A percentile compares a stretch with the other conserved stretches of the same genome.
Evolutionary conservation across 2,329 filamentous ascomycete species (phyloP).

Genomic region (Domatiomyces globalis): DNA sequence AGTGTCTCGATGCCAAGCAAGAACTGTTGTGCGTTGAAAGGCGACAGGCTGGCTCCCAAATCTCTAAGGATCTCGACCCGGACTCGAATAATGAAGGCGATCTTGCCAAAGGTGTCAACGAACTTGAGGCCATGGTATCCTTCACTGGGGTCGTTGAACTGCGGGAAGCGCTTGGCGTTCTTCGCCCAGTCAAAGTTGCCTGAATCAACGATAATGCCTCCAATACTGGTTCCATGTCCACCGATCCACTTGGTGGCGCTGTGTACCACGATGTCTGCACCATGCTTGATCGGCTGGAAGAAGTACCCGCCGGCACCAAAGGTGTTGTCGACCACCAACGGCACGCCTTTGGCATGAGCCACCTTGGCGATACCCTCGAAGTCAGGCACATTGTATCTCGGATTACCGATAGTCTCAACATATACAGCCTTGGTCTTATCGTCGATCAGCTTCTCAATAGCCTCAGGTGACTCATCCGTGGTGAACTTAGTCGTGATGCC

Average conservation of each 20-base stretch:
- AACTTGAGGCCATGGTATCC: slow-evolving; percentile 92
- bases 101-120: slow-evolving; percentile 76
- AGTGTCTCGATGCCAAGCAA: slow-evolving; percentile 82
- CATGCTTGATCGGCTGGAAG: slow-evolving; percentile 66
- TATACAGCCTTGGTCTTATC: slow-evolving; percentile 82
- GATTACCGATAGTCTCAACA: slow-evolving; percentile 79
- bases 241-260: slow-evolving; percentile 90
- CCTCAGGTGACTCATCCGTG: slow-evolving; percentile 50
- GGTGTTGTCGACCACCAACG: slow-evolving; percentile 68
- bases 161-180: slow-evolving; percentile 70
- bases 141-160: slow-evolving; percentile 75
- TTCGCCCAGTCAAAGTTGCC: slow-evolving; percentile 83
- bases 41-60: slow-evolving; percentile 67
- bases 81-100: slow-evolving; percentile 70
- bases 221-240: slow-evolving; percentile 72
- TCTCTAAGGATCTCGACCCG: slow-evolving; percentile 86
- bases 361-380: slow-evolving; percentile 67
- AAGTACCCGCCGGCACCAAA: slow-evolving; percentile 83
- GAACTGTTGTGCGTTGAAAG: slow-evolving; percentile 85
- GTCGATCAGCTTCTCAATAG: slow-evolving; percentile 65
- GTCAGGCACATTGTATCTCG: slow-evolving; percentile 75
- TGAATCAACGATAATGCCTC: slow-evolving; percentile 64
- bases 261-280: slow-evolving; percentile 80
- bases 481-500: slow-evolving; percentile 77
- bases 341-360: slow-evolving; percentile 53